Evolutionary conservation across 306 rosid genomes (phyloP).

Genomic region (Inga laurina): DNA sequence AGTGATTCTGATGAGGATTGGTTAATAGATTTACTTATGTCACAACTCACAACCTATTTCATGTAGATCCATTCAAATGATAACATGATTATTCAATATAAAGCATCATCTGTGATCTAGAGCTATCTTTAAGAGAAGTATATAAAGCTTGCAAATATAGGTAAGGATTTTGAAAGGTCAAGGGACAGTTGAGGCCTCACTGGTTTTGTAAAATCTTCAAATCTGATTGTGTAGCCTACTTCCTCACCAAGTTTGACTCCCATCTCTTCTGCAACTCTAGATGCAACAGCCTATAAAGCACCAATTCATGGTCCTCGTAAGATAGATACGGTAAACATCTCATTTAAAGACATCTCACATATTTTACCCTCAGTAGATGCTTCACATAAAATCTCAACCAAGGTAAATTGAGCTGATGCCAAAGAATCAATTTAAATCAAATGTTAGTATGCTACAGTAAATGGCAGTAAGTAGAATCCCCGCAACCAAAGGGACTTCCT

Average conservation of each 20-base stretch:
- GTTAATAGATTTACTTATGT: neutral
- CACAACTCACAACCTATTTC: neutral
- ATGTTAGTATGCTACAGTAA: neutral
- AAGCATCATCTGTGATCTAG: neutral
- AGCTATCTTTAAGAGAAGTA: neutral
- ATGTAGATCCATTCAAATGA: neutral
- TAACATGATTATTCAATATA: neutral
- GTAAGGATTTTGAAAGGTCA: neutral
- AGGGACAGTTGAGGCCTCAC: constrained; percentile 40
- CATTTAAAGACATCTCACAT: neutral
- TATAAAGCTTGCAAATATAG: neutral
- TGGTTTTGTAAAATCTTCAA: constrained; percentile 80
- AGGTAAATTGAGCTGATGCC: neutral
- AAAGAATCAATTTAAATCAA: neutral
- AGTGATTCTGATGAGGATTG: constrained; percentile 24
- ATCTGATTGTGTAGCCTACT: constrained; percentile 95
- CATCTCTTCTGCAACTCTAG: constrained; percentile 95
- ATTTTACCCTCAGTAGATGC: neutral
- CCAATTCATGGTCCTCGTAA: neutral
- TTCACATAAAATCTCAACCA: neutral
- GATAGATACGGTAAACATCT: neutral
- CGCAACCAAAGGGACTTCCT: neutral
- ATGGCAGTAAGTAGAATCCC: neutral
- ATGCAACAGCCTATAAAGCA: constrained; percentile 69
- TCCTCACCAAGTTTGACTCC: constrained; percentile 86